Conservation (phyloP, 1,284 basidiomycete genomes). For the Cryptococcus neoformans region DNA sequence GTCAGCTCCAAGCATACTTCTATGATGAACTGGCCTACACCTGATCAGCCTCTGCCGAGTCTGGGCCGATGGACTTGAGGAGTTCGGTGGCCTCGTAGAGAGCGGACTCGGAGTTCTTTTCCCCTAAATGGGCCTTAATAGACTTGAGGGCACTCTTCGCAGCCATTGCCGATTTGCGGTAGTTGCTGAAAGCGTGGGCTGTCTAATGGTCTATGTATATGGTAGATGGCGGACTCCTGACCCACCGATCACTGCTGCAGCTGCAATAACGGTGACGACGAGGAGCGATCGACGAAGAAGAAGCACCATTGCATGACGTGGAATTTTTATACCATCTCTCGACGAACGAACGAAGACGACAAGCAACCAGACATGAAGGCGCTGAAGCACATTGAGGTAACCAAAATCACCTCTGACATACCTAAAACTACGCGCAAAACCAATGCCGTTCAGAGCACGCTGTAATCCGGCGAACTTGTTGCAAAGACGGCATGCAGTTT, state of each 20-base stretch:
- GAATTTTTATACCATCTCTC: no score
- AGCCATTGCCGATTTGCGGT: conserved; percentile 1
- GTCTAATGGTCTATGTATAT: no score
- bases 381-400: no score
- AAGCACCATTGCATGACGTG: no score
- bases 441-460: conserved; percentile 28
- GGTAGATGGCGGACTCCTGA: no score
- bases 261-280: background rate
- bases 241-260: no score
- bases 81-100: conserved; percentile 38
- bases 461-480: conserved; percentile 18
- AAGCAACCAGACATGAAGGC: no score
- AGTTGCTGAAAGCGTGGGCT: no score
- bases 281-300: no score
- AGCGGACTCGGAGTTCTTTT: conserved; percentile 68
- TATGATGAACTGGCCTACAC: conserved; percentile 57
- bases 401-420: no score
- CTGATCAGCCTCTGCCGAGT: conserved; percentile 56
- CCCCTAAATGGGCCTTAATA: conserved; percentile 70
- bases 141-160: conserved; percentile 60
- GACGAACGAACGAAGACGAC: no score
- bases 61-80: conserved; percentile 61
- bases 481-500: conserved; percentile 9
- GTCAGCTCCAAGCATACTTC: background rate
- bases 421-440: no score